These are phyloP conservation scores for Plantago coronopus DNA, from an alignment of 305 asterid species.

Conservation along the genomic window DNA sequence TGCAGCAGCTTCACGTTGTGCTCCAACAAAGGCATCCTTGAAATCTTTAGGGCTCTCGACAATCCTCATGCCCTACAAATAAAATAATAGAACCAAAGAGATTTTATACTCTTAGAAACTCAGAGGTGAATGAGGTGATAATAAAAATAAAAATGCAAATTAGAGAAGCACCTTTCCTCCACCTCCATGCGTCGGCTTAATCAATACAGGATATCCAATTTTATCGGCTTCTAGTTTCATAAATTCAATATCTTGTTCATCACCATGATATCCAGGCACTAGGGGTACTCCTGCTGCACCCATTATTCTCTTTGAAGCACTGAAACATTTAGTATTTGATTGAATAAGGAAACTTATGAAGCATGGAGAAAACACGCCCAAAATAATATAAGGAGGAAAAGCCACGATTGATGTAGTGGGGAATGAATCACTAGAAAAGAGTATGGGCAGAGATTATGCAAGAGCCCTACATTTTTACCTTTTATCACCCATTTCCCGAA, in stretches of 20 bases:
- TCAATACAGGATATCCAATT: conserved; percentile 89
- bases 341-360: conserved; percentile 7
- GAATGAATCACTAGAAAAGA: conserved; percentile 2
- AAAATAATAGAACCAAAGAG: neutral
- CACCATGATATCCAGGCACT: conserved; percentile 98
- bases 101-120: conserved; percentile 16
- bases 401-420: neutral
- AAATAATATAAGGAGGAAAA: neutral
- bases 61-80: conserved; percentile 85
- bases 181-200: conserved; percentile 99
- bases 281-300: conserved; percentile 99
- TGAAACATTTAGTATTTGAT: conserved; percentile 29
- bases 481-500: conserved; percentile 97
- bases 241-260: conserved; percentile 73
- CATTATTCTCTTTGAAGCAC: conserved; percentile 98
- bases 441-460: neutral
- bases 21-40: conserved; percentile 81
- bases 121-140: conserved; percentile 5
- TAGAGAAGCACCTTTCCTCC: conserved; percentile 78
- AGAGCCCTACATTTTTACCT: conserved; percentile 41
- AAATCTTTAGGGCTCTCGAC: conserved; percentile 76
- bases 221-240: conserved; percentile 94
- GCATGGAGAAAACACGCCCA: conserved; percentile 3
- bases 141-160: conserved; percentile 19
- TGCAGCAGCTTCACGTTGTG: conserved; percentile 99